Conservation (phyloP, 306 rosid genomes). For the peach (Prunus persica) region Prunus_persica_NCBIv2 NC_034010.1:380001-380500, state of each 20-base stretch:
- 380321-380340: too few relatives aligned
- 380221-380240: not conserved
- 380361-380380: too few relatives aligned
- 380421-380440: too few relatives aligned
- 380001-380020: conserved; percentile 97
- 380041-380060: conserved; percentile 94
- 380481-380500: too few relatives aligned
- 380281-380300: not conserved
- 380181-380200: not conserved
- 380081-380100: conserved; percentile 92
- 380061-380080: conserved; percentile 98
- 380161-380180: not conserved
- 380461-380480: too few relatives aligned
- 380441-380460: too few relatives aligned
- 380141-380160: conserved; percentile 49
- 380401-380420: too few relatives aligned
- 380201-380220: not conserved
- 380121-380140: conserved; percentile 62
- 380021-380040: conserved; percentile 96
- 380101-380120: conserved; percentile 69
- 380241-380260: not conserved
- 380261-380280: not conserved
- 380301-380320: not conserved
- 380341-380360: too few relatives aligned
- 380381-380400: too few relatives aligned